Evolutionary conservation across 73 alveolate genomes (phyloP), one percentile per base, ranked within the genome.

Genomic region (Diophrys appendiculata): DNA sequence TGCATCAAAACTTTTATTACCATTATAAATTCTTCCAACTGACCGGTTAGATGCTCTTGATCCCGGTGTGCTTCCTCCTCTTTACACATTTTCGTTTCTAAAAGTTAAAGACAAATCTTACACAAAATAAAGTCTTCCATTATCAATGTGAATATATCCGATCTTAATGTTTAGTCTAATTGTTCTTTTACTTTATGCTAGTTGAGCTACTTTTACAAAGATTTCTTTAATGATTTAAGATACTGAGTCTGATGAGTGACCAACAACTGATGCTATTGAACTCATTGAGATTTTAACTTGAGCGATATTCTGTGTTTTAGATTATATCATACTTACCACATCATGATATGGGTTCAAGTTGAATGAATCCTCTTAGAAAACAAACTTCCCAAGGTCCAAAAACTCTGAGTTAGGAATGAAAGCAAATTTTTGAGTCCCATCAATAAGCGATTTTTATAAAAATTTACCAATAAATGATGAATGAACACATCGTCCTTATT

Each of bases 251-350:
- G 77, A 23, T 2, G 78, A 52, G 25, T 72, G 29, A 0, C 35
- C 76, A 28, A 72, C 55, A 30, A 76, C 85, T 3, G 29, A 28
- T 2, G 85, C 85, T 2, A 76, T 76, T n/a, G 77, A 56, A 27
- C 77, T 76, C 26, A 76, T 30, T 2, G 26, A 32, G 1, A 53
- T 29, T 53, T 72, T 72, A 0, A n/a, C 13, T 1, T 43, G 31
- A 22, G 35, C 53, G n/a, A n/a, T n/a, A n/a, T n/a, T n/a, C n/a
- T n/a, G n/a, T n/a, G n/a, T n/a, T n/a, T n/a, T n/a, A n/a, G n/a
- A n/a, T n/a, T n/a, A n/a, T n/a, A n/a, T n/a, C n/a, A n/a, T n/a
- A 43, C 72, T 72, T 23, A 43, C 81, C 1, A 65, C 24, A 52
- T 72, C 25, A 25, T 53, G 71, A 29, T 34, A 52, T 33, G 68